Evolutionary conservation across 2,329 filamentous ascomycete species (phyloP).

Genomic region (Dissoconium aciculare): DNA sequence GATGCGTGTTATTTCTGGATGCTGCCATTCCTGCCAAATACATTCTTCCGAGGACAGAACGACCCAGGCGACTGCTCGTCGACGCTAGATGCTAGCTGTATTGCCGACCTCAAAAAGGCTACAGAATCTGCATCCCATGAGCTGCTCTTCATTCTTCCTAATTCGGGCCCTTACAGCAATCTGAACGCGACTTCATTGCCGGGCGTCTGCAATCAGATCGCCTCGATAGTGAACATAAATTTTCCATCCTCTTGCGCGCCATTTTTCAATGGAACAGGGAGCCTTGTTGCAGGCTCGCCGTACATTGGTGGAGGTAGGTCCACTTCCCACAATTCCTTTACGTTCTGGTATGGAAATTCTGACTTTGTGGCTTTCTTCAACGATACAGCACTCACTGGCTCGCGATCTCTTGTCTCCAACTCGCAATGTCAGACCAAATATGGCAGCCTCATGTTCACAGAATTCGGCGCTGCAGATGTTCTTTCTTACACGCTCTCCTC

Average conservation of each 20-base stretch:
- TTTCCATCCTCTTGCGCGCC: constrained; percentile 6
- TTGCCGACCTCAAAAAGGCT: constrained; percentile 5
- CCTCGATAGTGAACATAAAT: constrained; percentile 5
- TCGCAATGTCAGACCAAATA: constrained; percentile 3
- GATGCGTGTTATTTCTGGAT: constrained; percentile 9
- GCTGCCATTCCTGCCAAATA: constrained; percentile 1
- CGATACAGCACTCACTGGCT: constrained; percentile 7
- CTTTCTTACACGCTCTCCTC: constrained; percentile 4
- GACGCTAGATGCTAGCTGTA: constrained; percentile 6
- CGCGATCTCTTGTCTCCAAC: constrained; percentile 3
- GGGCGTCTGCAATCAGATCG: constrained; percentile 5
- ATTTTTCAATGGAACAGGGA: constrained; percentile 7
- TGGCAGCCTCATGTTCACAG: constrained; percentile 7
- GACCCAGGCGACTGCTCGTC: constrained; percentile 6
- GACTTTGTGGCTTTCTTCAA: no score
- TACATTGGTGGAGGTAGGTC: constrained; percentile 5
- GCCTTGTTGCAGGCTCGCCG: constrained; percentile 4
- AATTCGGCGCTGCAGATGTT: constrained; percentile 4
- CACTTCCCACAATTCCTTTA: not conserved
- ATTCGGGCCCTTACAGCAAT: constrained; percentile 4
- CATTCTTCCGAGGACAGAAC: constrained; percentile 4
- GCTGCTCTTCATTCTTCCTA: constrained; percentile 23
- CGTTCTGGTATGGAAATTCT: no score
- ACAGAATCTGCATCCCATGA: constrained; percentile 12
- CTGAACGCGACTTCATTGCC: constrained; percentile 6